These are phyloP conservation scores for Zanthoxylum bungeanum DNA, from an alignment of 345 rosid genomes.

Conservation along the genomic window DNA sequence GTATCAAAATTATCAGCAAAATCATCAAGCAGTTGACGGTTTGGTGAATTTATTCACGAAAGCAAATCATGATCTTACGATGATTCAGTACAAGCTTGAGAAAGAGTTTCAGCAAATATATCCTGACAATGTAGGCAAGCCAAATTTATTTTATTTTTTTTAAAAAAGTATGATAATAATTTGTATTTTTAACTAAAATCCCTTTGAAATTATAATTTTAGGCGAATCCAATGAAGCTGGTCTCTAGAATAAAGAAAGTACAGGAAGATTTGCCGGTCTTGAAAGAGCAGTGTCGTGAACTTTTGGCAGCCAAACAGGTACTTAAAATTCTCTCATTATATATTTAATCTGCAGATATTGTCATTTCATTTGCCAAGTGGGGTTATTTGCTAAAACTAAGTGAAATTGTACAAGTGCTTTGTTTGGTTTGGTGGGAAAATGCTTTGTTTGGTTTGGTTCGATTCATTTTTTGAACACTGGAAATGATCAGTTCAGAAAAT, in stretches of 20 bases:
- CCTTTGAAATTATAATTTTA: conserved; percentile 15
- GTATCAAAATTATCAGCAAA: conserved; percentile 29
- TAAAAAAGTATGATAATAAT: too few species aligned
- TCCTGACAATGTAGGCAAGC: conserved; percentile 60
- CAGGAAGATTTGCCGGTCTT: conserved; percentile 59
- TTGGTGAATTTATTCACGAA: conserved; percentile 57
- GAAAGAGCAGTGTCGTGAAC: conserved; percentile 77
- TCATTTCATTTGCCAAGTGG: neutral
- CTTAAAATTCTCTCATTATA: too few species aligned
- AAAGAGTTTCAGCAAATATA: conserved; percentile 72
- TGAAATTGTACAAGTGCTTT: too few species aligned
- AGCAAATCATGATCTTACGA: conserved; percentile 65
- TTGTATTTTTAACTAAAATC: too few species aligned
- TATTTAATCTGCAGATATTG: too few species aligned
- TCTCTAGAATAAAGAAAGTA: conserved; percentile 70
- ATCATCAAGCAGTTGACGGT: conserved; percentile 38
- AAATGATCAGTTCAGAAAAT: too few species aligned
- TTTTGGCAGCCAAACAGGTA: conserved; percentile 89
- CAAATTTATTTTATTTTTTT: too few species aligned
- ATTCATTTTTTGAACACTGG: too few species aligned
- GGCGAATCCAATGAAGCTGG: conserved; percentile 88
- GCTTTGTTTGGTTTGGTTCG: too few species aligned
- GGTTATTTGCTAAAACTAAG: too few species aligned
- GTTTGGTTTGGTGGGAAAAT: too few species aligned
- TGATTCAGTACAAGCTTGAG: conserved; percentile 71